These are phyloP conservation scores for Austropuccinia psidii DNA, from an alignment of 1,284 basidiomycete genomes.

Conservation along the genomic window DNA sequence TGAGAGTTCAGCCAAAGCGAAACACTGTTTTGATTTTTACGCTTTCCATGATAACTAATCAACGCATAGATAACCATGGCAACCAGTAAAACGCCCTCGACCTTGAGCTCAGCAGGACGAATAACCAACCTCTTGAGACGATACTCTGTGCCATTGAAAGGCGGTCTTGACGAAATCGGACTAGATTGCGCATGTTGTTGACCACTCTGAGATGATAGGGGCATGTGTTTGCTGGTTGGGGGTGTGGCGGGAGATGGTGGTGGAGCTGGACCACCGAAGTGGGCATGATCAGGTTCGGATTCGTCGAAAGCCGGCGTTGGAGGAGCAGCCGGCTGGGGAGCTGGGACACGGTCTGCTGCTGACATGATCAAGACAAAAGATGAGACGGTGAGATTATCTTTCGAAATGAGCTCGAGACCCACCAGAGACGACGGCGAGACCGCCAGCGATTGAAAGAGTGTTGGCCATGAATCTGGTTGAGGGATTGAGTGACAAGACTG, in stretches of 20 bases:
- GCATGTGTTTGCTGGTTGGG: too few species aligned
- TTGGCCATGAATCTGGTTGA: too few species aligned
- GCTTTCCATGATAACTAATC: conserved; percentile 9
- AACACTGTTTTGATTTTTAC: conserved; percentile 2
- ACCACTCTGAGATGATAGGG: too few species aligned
- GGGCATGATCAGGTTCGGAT: background rate
- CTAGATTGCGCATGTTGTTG: background rate
- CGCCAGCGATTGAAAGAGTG: too few species aligned
- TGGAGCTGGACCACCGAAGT: background rate
- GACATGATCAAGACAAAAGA: background rate
- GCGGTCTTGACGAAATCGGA: background rate
- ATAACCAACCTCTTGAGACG: conserved; percentile 32
- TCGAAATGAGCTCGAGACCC: too few species aligned
- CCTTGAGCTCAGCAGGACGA: conserved; percentile 22
- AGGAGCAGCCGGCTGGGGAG: conserved; percentile 24
- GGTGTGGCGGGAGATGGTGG: conserved; percentile 16
- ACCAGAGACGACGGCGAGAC: too few species aligned
- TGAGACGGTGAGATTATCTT: too few species aligned
- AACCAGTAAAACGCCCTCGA: conserved; percentile 6
- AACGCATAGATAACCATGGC: conserved; percentile 3
- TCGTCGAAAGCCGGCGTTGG: conserved; percentile 21
- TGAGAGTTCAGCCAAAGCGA: background rate
- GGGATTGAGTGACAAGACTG: too few species aligned
- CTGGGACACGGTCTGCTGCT: conserved; percentile 8
- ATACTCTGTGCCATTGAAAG: conserved; percentile 22